phyloP scores from a whole-genome alignment of 2,329 filamentous ascomycete genomes.

The Dactylonectria estremocensis region DNA sequence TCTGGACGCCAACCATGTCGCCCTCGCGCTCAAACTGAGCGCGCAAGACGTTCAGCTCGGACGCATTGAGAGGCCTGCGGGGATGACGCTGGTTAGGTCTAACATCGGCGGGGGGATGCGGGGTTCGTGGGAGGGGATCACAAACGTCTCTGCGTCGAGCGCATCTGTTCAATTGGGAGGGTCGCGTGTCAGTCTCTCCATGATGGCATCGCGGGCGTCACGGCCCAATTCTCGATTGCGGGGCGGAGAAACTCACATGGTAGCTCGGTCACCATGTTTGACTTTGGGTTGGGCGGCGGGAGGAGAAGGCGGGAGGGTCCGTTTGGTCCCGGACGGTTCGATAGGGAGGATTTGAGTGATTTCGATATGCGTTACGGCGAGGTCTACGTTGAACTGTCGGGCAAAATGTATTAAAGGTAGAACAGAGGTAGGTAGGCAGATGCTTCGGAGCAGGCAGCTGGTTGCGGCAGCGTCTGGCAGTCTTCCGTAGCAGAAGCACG shows the following conservation, averaged over 20 bases:
- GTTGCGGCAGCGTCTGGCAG: conserved; percentile 4
- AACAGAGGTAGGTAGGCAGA: not conserved
- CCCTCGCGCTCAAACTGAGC: conserved; percentile 98
- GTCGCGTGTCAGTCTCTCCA: conserved; percentile 29
- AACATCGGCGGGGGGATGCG: not conserved
- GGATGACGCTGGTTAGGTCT: conserved; percentile 23
- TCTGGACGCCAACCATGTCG: conserved; percentile 96
- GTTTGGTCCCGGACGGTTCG: not conserved
- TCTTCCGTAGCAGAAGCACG: conserved; percentile 14
- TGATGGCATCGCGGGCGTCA: conserved; percentile 32
- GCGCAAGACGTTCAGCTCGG: conserved; percentile 92
- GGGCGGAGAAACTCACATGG: conserved; percentile 59
- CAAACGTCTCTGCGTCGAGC: conserved; percentile 94
- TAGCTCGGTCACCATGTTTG: conserved; percentile 64
- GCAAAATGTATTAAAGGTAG: too few relatives aligned
- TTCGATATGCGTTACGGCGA: not conserved
- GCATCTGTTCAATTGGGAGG: conserved; percentile 76
- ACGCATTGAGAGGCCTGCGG: conserved; percentile 85
- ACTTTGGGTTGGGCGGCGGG: conserved; percentile 7
- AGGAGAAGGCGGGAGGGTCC: not conserved
- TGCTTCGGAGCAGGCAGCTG: conserved; percentile 1
- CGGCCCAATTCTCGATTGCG: conserved; percentile 25
- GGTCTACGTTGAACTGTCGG: not conserved
- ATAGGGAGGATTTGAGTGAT: too few relatives aligned
- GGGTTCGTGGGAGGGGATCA: conserved; percentile 31